Conservation (phyloP, 306 rosid species). For the Vigna trinervia region DNA sequence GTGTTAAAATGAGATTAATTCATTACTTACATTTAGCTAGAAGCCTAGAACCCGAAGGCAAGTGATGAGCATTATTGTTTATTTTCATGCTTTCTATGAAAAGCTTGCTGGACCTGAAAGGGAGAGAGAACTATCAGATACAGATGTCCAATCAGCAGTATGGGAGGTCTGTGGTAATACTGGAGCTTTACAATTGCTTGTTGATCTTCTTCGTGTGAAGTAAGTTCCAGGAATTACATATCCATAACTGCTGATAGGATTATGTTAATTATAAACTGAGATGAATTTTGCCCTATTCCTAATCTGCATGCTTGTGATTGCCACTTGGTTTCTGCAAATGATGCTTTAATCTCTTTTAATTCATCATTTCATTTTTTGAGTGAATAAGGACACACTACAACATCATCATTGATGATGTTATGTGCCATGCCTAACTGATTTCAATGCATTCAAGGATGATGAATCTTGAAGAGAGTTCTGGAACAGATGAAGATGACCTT, state of each 20-base stretch:
- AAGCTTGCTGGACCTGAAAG: slow-evolving; percentile 78
- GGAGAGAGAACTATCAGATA: slow-evolving; percentile 70
- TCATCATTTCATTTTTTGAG: slow-evolving; percentile 21
- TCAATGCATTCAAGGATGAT: slow-evolving; percentile 59
- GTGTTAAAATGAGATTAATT: background rate
- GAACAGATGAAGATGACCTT: slow-evolving; percentile 71
- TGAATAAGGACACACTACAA: slow-evolving; percentile 7
- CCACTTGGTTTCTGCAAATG: slow-evolving; percentile 30
- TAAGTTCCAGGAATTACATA: slow-evolving; percentile 44
- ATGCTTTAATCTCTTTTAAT: slow-evolving; percentile 27
- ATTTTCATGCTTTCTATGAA: slow-evolving; percentile 40
- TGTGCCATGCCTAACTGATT: slow-evolving; percentile 33
- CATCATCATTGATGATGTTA: slow-evolving; percentile 20
- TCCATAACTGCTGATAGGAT: slow-evolving; percentile 28
- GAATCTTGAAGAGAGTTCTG: slow-evolving; percentile 78
- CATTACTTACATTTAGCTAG: background rate
- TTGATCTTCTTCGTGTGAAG: slow-evolving; percentile 89
- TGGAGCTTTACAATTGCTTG: slow-evolving; percentile 90
- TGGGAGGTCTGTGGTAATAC: slow-evolving; percentile 99
- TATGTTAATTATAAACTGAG: slow-evolving; percentile 7
- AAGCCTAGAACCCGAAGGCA: slow-evolving; percentile 17
- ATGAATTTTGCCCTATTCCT: background rate
- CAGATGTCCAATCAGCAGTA: slow-evolving; percentile 83
- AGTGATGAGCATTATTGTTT: slow-evolving; percentile 28
- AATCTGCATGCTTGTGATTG: slow-evolving; percentile 37